Conservation (phyloP, 306 rosid species). For the Vicia sativa region DNA sequence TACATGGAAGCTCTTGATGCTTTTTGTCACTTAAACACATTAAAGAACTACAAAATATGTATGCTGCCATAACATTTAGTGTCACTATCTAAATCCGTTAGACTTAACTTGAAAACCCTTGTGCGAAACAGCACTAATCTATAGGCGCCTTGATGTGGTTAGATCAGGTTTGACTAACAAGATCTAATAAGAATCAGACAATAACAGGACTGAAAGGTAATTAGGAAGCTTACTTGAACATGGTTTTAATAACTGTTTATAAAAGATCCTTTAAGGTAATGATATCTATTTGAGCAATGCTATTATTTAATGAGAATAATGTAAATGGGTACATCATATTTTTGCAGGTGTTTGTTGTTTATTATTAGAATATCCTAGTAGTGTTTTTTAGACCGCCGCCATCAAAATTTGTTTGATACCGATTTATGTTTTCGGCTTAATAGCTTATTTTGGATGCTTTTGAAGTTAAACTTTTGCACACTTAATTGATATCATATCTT, state of each 20-base stretch:
- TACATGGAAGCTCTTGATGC: not conserved
- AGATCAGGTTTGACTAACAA: conserved; percentile 28
- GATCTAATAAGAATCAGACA: not conserved
- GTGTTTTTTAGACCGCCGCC: conserved; percentile 21
- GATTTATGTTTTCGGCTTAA: not conserved
- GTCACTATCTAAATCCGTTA: not conserved
- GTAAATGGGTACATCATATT: conserved; percentile 6
- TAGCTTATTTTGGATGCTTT: not conserved
- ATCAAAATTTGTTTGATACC: not conserved
- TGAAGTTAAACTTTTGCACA: not conserved
- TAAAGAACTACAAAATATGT: not conserved
- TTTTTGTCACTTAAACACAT: conserved; percentile 11
- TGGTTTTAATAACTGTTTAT: conserved; percentile 13
- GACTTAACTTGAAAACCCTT: conserved; percentile 21
- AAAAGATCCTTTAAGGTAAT: not conserved
- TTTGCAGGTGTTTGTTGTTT: not conserved
- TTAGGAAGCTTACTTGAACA: conserved; percentile 13
- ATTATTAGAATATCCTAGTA: not conserved
- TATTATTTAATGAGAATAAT: conserved; percentile 16
- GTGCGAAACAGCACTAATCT: conserved; percentile 6
- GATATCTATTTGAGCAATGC: conserved; percentile 19
- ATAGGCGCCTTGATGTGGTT: conserved; percentile 21
- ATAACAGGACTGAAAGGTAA: conserved; percentile 1
- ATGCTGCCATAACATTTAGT: not conserved
- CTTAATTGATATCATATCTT: conserved; percentile 6